A percentile compares a stretch with the other conserved stretches of the same genome.
phyloP scores from a whole-genome alignment of 495 filamentous ascomycete species.

The Trichoderma virens region DNA sequence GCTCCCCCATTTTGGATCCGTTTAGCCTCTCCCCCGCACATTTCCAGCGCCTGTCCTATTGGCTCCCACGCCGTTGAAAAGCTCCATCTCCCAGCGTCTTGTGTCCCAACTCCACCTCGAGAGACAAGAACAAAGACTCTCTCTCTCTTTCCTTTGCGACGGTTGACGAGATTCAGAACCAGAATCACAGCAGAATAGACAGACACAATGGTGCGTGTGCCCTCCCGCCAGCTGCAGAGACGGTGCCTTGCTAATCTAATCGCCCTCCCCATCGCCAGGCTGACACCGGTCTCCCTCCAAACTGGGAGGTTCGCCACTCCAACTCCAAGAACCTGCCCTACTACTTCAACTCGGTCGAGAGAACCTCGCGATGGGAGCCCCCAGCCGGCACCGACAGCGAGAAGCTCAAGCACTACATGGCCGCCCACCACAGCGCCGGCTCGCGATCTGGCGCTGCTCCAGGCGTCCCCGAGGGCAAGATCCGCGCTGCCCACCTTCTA shows the following conservation, averaged over 20 bases:
- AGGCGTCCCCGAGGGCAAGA: slow-evolving; percentile 64
- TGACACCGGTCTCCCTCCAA: slow-evolving; percentile 73
- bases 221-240: too few species aligned
- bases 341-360: slow-evolving; percentile 82
- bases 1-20: too few species aligned
- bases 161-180: too few species aligned
- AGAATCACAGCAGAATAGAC: not conserved
- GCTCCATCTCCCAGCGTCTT: not conserved
- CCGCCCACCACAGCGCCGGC: slow-evolving; percentile 59
- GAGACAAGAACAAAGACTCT: not conserved
- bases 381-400: slow-evolving; percentile 79
- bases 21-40: not conserved
- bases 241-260: too few species aligned
- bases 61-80: not conserved
- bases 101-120: not conserved
- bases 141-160: too few species aligned
- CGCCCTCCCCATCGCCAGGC: slow-evolving; percentile 33
- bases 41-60: not conserved
- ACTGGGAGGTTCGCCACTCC: slow-evolving; percentile 93
- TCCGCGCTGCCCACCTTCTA: slow-evolving; percentile 81
- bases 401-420: slow-evolving; percentile 90
- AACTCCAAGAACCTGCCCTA: slow-evolving; percentile 97
- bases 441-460: slow-evolving; percentile 35
- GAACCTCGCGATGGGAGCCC: slow-evolving; percentile 90
- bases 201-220: not conserved